Base-by-base conservation (phyloP, 495 filamentous ascomycete genomes). In the Collariella sp. region DNA sequence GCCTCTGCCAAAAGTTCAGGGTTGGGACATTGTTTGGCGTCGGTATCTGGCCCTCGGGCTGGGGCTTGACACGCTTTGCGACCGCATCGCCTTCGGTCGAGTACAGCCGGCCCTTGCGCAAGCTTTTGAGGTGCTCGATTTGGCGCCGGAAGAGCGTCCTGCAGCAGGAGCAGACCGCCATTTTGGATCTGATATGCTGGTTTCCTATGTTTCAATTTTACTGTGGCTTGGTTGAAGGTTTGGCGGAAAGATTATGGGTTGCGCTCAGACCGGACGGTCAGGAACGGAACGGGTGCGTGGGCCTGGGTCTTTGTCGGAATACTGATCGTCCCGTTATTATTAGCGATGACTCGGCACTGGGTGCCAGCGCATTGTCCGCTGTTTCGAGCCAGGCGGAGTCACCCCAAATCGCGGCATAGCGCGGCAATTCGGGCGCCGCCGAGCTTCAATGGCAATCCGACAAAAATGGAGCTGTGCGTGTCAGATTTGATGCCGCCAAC, bases 1-100 rank as follows among this genome's bases (percentile, higher is more conserved):
- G 72, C 10, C 78, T 63, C 58, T 73, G 73, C 72, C 80, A 79
- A 43, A 77, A 61, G 13, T 73, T 69, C 5, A 75, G 62, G 33
- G 70, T 68, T 36, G 73, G 67, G 16, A 78, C 68, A 20, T 75
- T 70, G 51, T 67, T 73, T 19, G 72, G 66, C 20, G 71, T 68
- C 10, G 75, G 71, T 33, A 77, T 69, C 29, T 74, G 59, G 26
- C 46, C 64, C 49, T 57, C 65, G 40, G 39, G 41, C 49, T 56
- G 51, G 22, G 56, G 43, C 33, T 64, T 58, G n/a, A 55, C 20
- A 12, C 57, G 40, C 18, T 60, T 53, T n/a, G n/a, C n/a, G 11
- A 23, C 36, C 39, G 33, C 15, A n/a, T 46, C 41, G 47, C 33
- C 52, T 35, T 66, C 63, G 40, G 56, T 49, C 15, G 66, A 68